Evolutionary conservation across 495 filamentous ascomycete species (phyloP).

Genomic region (Corynascus novoguineensis): DNA sequence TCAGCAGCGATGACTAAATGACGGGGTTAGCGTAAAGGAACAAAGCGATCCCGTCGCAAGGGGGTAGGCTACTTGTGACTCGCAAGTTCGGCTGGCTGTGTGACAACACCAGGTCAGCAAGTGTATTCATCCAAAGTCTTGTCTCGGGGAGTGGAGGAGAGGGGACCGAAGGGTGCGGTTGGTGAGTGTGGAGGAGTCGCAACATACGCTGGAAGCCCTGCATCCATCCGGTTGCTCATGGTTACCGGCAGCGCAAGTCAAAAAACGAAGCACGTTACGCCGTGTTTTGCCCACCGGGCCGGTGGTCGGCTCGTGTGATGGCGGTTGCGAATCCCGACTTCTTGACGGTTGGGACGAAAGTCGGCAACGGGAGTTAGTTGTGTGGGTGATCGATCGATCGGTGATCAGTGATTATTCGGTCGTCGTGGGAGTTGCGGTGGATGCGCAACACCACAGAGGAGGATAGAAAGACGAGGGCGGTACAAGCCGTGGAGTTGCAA

Average conservation of each 20-base stretch:
- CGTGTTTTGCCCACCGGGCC: conserved; percentile 16
- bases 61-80: conserved; percentile 55
- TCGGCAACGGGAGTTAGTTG: neutral
- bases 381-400: conserved; percentile 5
- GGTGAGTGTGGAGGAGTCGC: neutral
- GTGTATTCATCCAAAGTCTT: neutral
- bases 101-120: conserved; percentile 16
- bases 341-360: neutral
- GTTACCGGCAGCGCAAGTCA: conserved; percentile 16
- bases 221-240: conserved; percentile 32
- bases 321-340: neutral
- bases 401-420: neutral
- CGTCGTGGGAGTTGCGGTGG: neutral
- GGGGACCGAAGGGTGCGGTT: neutral
- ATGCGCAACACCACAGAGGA: conserved; percentile 10
- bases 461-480: conserved; percentile 7
- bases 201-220: conserved; percentile 31
- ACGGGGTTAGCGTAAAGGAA: conserved; percentile 14
- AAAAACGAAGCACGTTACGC: conserved; percentile 14
- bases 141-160: neutral
- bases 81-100: conserved; percentile 56
- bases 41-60: neutral
- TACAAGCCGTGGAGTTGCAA: conserved; percentile 3
- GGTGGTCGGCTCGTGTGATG: conserved; percentile 4
- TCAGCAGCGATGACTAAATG: conserved; percentile 92